phyloP scores from a whole-genome alignment of 2,329 filamentous ascomycete species.

The Claviceps fusiformis region DNA sequence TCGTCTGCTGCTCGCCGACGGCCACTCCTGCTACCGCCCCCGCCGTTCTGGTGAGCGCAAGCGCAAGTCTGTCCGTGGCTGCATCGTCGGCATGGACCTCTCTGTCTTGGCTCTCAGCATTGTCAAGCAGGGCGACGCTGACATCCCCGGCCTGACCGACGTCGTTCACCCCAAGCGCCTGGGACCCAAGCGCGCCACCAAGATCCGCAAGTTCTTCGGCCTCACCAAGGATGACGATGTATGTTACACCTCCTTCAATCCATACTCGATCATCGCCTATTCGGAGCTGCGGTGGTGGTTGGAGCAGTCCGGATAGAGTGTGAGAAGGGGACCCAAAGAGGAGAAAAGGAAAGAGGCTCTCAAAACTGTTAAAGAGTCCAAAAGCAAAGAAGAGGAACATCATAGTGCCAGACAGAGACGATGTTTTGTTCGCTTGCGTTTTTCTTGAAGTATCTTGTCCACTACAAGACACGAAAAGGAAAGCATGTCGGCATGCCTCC shows the following conservation, averaged over 20 bases:
- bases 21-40: constrained; percentile 98
- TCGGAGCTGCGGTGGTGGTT: constrained; percentile 34
- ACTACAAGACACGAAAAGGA: not conserved
- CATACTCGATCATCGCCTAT: constrained; percentile 56
- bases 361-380: not conserved
- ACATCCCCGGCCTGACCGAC: constrained; percentile 95
- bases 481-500: not conserved
- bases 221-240: constrained; percentile 99
- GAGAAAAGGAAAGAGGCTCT: not conserved
- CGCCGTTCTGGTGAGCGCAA: constrained; percentile 97
- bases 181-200: constrained; percentile 98
- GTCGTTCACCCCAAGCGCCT: constrained; percentile 97
- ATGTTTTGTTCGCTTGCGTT: not conserved
- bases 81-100: constrained; percentile 94
- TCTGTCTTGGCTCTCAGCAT: constrained; percentile 88
- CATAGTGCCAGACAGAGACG: not conserved
- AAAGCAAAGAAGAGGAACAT: not conserved
- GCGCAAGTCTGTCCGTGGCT: constrained; percentile 97
- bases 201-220: constrained; percentile 99
- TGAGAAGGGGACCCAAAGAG: constrained; percentile 30
- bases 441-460: not conserved
- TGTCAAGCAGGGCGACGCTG: constrained; percentile 93
- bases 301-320: constrained; percentile 42
- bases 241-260: constrained; percentile 49
- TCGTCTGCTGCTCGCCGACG: constrained; percentile 85